Evolutionary conservation across 345 rosid genomes (phyloP), one percentile per base, ranked within the genome.

Genomic region (Crucihimalaya himalaica): DNA sequence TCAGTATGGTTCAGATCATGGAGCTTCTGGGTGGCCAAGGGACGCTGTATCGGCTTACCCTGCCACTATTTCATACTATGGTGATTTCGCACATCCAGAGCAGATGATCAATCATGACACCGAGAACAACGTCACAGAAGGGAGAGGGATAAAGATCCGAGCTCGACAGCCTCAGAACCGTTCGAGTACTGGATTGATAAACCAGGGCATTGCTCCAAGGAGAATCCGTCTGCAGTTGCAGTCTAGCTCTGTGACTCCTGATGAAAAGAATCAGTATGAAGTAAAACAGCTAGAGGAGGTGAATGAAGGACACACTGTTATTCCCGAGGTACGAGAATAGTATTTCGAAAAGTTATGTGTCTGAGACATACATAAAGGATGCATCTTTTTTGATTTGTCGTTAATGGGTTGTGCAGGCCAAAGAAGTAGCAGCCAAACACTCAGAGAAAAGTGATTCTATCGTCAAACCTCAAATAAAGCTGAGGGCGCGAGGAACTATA

Each of bases 201-300:
- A 19, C 69, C 91, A 86, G 75, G 97, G 91, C 56, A 85, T 81
- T 80, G 97, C 96, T 76, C 74, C 81, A 42, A 85, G 90, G 79
- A 86, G 96, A 80, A 54, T 89, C 61, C 88, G 77, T 15, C 74
- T 91, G 77, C 85, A 74, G 75, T 9, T 46, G 52, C 57, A 55
- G 3, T 31, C 0, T 59, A 18, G 69, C 47, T 12, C 65, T 35
- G 46, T 20, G 18, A 12, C 29, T 0, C 31, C 56, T 32, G 68
- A 55, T 20, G 62, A 48, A 21, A 58, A 19, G 32, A 61, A 59
- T 48, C 63, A 23, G 43, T 34, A 27, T 48, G 79, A 71, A 45
- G 43, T 45, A 13, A 48, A 50, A 50, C 51, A 37, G 57, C 27
- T 14, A 32, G 65, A 51, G 32, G 50, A 60, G 59, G 34, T 55